Percentiles rank a stretch among this genome's conserved stretches.
phyloP scores from a whole-genome alignment of 805 yeast genomes.

The Yarrowia sp. region DNA sequence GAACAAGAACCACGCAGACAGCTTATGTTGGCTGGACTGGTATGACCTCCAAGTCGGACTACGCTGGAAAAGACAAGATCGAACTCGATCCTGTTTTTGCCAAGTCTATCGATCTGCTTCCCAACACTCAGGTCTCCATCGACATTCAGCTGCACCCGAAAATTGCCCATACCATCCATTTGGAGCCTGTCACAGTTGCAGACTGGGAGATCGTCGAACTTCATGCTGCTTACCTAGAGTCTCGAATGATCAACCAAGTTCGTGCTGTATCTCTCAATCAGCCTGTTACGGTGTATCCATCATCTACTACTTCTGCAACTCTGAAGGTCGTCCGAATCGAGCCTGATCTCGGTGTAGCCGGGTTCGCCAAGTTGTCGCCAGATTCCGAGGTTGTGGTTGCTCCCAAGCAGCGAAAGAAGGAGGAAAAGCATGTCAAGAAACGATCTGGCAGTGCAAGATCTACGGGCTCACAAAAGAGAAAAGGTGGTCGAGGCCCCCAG shows the following conservation, averaged over 20 bases:
- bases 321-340: conserved; percentile 52
- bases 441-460: conserved; percentile 19
- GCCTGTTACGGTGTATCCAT: conserved; percentile 65
- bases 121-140: conserved; percentile 45
- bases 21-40: conserved; percentile 70
- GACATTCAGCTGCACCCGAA: conserved; percentile 50
- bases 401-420: conserved; percentile 49
- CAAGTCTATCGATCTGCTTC: conserved; percentile 47
- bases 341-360: conserved; percentile 35
- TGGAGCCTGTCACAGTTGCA: conserved; percentile 71
- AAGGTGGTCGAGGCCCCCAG: conserved; percentile 7
- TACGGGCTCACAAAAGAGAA: conserved; percentile 3
- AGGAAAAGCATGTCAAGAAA: conserved; percentile 12
- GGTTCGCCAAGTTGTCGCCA: conserved; percentile 55
- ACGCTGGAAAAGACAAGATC: conserved; percentile 36
- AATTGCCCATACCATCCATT: conserved; percentile 59
- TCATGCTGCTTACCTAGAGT: conserved; percentile 74
- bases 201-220: conserved; percentile 93
- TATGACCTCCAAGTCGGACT: conserved; percentile 38
- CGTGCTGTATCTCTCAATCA: conserved; percentile 66
- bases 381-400: conserved; percentile 73
- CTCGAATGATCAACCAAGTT: conserved; percentile 71
- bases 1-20: conserved; percentile 28
- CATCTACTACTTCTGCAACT: conserved; percentile 57
- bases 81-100: conserved; percentile 74